phyloP scores from a whole-genome alignment of 2,329 filamentous ascomycete species.

The Sarocladium oryzae region DNA sequence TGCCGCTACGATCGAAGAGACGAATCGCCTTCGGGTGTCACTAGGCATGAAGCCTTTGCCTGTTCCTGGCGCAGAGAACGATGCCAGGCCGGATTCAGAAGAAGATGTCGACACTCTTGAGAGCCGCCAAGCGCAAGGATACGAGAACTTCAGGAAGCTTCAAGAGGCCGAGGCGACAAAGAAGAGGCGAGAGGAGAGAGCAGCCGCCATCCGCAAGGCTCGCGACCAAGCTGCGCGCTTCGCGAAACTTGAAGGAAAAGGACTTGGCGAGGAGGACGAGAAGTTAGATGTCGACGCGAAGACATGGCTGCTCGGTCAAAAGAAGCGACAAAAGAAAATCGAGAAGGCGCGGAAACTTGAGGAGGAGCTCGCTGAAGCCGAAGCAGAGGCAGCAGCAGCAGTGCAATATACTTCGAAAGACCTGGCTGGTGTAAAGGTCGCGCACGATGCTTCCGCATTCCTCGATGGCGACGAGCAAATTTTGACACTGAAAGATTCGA shows the following conservation, averaged over 20 bases:
- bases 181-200: constrained; percentile 69
- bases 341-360: constrained; percentile 66
- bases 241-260: constrained; percentile 71
- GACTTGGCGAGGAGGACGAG: constrained; percentile 70
- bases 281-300: constrained; percentile 67
- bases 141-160: constrained; percentile 63
- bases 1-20: constrained; percentile 79
- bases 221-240: constrained; percentile 76
- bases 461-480: constrained; percentile 81
- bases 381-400: constrained; percentile 56
- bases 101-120: constrained; percentile 78
- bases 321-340: constrained; percentile 91
- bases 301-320: constrained; percentile 80
- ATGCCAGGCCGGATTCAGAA: constrained; percentile 37
- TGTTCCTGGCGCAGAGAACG: constrained; percentile 65
- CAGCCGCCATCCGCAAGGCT: constrained; percentile 79
- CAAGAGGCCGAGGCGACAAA: constrained; percentile 70
- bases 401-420: constrained; percentile 76
- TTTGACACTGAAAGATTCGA: constrained; percentile 87
- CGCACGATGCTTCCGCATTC: constrained; percentile 77
- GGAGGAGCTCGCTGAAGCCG: constrained; percentile 71
- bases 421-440: constrained; percentile 84
- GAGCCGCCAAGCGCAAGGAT: constrained; percentile 64
- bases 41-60: constrained; percentile 87
- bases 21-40: constrained; percentile 83